Conservation (phyloP, 371 early-diverging fungal genomes). For the Mucor piriformis region DNA sequence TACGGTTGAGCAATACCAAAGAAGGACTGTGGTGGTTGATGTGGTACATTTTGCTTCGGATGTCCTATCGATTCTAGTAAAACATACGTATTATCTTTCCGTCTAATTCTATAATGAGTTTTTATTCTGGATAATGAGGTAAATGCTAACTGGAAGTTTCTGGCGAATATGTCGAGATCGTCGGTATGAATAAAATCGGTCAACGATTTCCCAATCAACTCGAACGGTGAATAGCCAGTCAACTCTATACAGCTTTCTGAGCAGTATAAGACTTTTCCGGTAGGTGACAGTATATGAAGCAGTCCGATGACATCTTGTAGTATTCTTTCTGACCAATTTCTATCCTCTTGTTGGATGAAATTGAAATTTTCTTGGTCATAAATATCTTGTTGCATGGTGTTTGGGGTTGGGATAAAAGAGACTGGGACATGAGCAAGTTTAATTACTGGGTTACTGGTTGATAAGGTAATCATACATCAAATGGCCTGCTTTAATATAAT, state of each 20-base stretch:
- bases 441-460: constrained; percentile 6
- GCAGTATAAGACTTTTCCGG: constrained; percentile 50
- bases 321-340: constrained; percentile 47
- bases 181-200: constrained; percentile 57
- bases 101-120: constrained; percentile 42
- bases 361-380: constrained; percentile 9
- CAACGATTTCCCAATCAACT: constrained; percentile 50
- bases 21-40: constrained; percentile 30
- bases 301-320: constrained; percentile 58
- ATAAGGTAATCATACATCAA: constrained; percentile 4
- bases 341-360: constrained; percentile 11
- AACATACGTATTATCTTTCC: constrained; percentile 45
- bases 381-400: constrained; percentile 5
- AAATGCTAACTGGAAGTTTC: constrained; percentile 39
- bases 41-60: constrained; percentile 14
- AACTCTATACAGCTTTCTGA: constrained; percentile 53
- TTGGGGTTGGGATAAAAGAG: neutral
- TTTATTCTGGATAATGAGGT: constrained; percentile 27
- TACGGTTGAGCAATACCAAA: constrained; percentile 51
- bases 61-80: constrained; percentile 50
- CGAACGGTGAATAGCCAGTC: constrained; percentile 53
- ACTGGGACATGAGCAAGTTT: neutral
- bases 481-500: neutral
- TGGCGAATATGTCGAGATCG: constrained; percentile 49
- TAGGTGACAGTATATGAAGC: constrained; percentile 53